phyloP scores from a whole-genome alignment of 2,329 filamentous ascomycete species.

The Trichoderma sp. region DNA sequence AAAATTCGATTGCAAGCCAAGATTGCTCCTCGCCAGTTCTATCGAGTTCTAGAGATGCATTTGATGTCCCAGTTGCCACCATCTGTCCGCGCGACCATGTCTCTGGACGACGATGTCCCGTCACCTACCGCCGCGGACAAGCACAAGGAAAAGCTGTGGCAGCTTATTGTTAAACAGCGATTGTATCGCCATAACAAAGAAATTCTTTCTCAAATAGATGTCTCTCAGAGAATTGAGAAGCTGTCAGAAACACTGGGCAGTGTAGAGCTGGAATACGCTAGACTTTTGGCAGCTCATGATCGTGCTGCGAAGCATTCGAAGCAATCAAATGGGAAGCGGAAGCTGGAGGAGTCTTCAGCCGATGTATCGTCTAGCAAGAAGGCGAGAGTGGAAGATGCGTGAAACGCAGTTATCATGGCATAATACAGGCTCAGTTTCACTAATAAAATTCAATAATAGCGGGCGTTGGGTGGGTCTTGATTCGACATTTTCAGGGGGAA shows the following conservation, averaged over 20 bases:
- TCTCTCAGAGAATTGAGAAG: slow-evolving; percentile 68
- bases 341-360: slow-evolving; percentile 38
- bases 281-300: slow-evolving; percentile 56
- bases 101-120: slow-evolving; percentile 45
- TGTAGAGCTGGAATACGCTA: slow-evolving; percentile 73
- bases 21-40: slow-evolving; percentile 76
- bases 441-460: slow-evolving; percentile 4
- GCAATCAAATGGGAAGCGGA: slow-evolving; percentile 48
- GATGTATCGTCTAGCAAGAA: slow-evolving; percentile 46
- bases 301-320: slow-evolving; percentile 37
- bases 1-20: slow-evolving; percentile 63
- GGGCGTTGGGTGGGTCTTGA: slow-evolving; percentile 14
- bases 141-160: slow-evolving; percentile 69
- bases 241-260: slow-evolving; percentile 67
- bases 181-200: slow-evolving; percentile 76
- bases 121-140: slow-evolving; percentile 56
- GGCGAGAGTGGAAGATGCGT: slow-evolving; percentile 43
- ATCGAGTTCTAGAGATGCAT: slow-evolving; percentile 74
- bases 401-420: not conserved
- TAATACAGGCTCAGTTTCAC: slow-evolving; percentile 5
- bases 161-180: slow-evolving; percentile 73
- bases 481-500: slow-evolving; percentile 2
- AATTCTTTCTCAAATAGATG: slow-evolving; percentile 68
- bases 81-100: slow-evolving; percentile 56
- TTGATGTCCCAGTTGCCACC: slow-evolving; percentile 62